Percentiles rank a stretch among this genome's conserved stretches.
Evolutionary conservation across 164 flowering plant species (phyloP).

Genomic region (Magnolia officinalis): DNA sequence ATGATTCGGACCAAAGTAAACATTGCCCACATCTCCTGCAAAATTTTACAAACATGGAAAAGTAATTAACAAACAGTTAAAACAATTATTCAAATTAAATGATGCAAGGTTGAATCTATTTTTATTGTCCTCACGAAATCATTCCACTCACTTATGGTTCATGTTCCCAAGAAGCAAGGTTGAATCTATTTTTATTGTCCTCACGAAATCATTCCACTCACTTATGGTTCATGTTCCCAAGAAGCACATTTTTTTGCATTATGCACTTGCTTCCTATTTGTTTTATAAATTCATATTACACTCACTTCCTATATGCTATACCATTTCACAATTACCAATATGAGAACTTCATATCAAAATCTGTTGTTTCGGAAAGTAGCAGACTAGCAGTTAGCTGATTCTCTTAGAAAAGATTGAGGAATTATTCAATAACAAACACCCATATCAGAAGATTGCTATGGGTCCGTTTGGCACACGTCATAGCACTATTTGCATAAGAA

Average conservation of each 20-base stretch:
- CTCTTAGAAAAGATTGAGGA: too few relatives aligned
- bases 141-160: neutral
- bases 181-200: neutral
- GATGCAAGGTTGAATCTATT: neutral
- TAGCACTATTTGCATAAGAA: too few relatives aligned
- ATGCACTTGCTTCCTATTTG: too few relatives aligned
- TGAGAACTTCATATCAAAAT: neutral
- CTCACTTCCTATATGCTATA: too few relatives aligned
- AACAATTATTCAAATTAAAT: neutral
- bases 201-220: neutral
- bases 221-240: neutral
- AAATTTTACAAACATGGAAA: slow-evolving; percentile 6
- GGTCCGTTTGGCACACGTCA: too few relatives aligned
- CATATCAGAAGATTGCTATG: too few relatives aligned
- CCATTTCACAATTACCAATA: neutral
- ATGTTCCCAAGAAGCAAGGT: neutral
- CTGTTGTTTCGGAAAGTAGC: too few relatives aligned
- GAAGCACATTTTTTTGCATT: neutral
- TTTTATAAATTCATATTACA: too few relatives aligned
- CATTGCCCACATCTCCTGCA: slow-evolving; percentile 97
- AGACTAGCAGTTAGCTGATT: too few relatives aligned
- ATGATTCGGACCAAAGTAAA: slow-evolving; percentile 95
- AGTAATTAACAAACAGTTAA: neutral
- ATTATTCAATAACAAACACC: too few relatives aligned
- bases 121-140: neutral